Percentiles rank a stretch among this genome's conserved stretches.
These are phyloP conservation scores for Phaeotremella fagi DNA, from an alignment of 768 basidiomycete genomes.

Conservation along the genomic window DNA sequence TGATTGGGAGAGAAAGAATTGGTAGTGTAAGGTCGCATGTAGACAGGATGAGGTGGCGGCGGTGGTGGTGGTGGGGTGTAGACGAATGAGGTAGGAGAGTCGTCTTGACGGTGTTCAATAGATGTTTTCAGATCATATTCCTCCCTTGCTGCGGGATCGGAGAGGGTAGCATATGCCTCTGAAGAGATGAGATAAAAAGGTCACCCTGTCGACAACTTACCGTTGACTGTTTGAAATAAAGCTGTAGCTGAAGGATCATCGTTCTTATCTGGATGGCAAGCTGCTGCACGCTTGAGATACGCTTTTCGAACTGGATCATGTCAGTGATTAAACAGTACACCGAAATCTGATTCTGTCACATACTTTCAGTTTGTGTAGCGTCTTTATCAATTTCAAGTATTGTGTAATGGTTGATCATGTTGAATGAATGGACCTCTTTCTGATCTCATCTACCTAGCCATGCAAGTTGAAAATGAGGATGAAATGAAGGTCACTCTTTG, in stretches of 20 bases:
- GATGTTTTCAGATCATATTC: conserved; percentile 18
- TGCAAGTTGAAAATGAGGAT: no score
- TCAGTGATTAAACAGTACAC: no score
- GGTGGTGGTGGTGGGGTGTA: no score
- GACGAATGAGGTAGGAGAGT: not conserved
- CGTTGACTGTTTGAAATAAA: conserved; percentile 21
- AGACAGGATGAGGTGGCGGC: not conserved
- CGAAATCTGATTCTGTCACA: no score
- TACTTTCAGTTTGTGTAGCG: conserved; percentile 17
- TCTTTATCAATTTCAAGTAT: conserved; percentile 16
- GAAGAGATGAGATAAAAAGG: not conserved
- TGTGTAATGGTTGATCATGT: no score
- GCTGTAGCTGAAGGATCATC: conserved; percentile 20
- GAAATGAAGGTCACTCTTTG: no score
- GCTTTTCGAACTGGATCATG: conserved; percentile 33
- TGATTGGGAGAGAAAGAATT: no score
- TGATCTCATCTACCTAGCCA: no score
- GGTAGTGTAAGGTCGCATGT: conserved; percentile 1
- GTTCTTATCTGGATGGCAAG: conserved; percentile 26
- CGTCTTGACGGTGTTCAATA: no score
- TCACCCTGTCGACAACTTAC: conserved; percentile 9
- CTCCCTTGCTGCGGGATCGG: conserved; percentile 4
- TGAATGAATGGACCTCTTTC: no score
- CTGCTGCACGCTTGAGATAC: conserved; percentile 20
- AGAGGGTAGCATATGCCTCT: conserved; percentile 25